phyloP scores from a whole-genome alignment of 1,284 basidiomycete genomes.

The Coniophora puteana region DNA sequence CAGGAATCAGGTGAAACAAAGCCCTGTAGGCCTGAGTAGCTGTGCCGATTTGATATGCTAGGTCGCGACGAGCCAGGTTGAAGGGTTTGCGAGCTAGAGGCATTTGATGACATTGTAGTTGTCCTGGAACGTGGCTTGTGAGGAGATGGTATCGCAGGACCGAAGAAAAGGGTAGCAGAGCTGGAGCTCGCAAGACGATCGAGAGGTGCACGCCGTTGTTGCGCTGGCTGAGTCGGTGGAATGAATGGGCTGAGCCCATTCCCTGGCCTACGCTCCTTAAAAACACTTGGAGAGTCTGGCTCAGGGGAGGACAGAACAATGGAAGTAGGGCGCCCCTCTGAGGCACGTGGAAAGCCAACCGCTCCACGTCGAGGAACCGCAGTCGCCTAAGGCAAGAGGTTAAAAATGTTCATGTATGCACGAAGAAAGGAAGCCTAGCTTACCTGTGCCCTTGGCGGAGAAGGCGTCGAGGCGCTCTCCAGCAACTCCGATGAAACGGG shows the following conservation, averaged over 20 bases:
- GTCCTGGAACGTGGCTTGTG: constrained; percentile 19
- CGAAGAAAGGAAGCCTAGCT: constrained; percentile 21
- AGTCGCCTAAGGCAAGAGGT: constrained; percentile 29
- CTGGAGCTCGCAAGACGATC: constrained; percentile 41
- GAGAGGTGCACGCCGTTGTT: constrained; percentile 32
- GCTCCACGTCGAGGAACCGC: constrained; percentile 47
- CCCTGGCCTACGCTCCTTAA: too few species aligned
- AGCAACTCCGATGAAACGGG: constrained; percentile 65
- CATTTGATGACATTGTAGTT: constrained; percentile 15
- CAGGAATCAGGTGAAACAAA: constrained; percentile 33
- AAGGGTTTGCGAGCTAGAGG: background rate
- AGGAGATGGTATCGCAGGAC: constrained; percentile 49
- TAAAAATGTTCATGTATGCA: too few species aligned
- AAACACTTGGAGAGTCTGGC: too few species aligned
- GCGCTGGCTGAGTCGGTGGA: constrained; percentile 26
- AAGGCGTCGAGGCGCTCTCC: constrained; percentile 40
- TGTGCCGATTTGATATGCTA: constrained; percentile 49
- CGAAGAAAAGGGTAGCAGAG: constrained; percentile 71
- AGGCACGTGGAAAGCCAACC: constrained; percentile 19
- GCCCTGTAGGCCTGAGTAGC: constrained; percentile 44
- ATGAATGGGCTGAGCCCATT: too few species aligned
- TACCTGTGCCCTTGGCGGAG: constrained; percentile 38
- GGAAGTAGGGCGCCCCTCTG: constrained; percentile 12
- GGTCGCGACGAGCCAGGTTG: constrained; percentile 12
- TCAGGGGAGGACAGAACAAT: constrained; percentile 21